Conservation (phyloP, 2,329 filamentous ascomycete species). For the Trichoderma harzianum region DNA sequence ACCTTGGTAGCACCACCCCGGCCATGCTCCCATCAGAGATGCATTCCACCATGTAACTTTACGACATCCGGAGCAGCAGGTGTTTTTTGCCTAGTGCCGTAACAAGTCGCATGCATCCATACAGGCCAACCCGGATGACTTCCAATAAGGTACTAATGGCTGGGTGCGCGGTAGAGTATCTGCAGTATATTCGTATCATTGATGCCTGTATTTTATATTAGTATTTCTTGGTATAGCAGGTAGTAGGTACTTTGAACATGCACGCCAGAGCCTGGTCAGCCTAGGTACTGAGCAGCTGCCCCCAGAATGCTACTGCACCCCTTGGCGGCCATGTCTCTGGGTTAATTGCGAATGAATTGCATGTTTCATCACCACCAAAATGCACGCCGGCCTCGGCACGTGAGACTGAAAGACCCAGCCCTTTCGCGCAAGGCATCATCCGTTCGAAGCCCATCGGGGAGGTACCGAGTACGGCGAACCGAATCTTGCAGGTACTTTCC, state of each 20-base stretch:
- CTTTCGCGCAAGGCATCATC: neutral
- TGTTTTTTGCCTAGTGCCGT: neutral
- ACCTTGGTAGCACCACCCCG: neutral
- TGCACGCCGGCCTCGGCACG: neutral
- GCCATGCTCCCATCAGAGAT: constrained; percentile 1
- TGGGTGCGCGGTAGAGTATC: neutral
- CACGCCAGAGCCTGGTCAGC: neutral
- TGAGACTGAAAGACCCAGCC: neutral
- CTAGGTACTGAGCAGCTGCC: neutral
- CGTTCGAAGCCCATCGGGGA: neutral
- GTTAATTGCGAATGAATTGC: neutral
- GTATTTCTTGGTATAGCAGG: neutral
- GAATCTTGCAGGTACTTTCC: neutral
- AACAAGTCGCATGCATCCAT: neutral
- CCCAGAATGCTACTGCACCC: neutral
- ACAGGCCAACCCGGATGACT: neutral
- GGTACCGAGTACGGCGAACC: neutral
- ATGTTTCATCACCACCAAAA: neutral
- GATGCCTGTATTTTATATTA: neutral
- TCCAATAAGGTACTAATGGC: neutral
- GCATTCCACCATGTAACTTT: constrained; percentile 2
- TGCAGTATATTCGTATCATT: neutral
- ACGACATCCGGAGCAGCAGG: neutral
- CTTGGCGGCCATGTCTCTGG: neutral
- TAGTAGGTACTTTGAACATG: neutral